Conservation (phyloP, 192 early-diverging fungal species). For the Entomortierella lignicola region DNA sequence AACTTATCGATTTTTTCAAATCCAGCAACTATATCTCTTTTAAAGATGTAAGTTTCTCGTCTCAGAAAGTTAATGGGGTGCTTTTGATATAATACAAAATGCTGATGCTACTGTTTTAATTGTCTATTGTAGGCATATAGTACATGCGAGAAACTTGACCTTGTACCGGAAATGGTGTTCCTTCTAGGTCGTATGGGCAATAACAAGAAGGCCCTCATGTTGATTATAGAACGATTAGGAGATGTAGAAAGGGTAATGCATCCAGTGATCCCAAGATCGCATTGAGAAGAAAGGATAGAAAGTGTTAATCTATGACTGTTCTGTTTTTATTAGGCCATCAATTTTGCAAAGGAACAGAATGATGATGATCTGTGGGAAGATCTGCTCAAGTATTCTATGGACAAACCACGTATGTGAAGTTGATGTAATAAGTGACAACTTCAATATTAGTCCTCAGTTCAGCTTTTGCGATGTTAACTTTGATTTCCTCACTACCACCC, state of each 20-base stretch:
- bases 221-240: conserved; percentile 91
- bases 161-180: conserved; percentile 98
- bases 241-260: conserved; percentile 84
- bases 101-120: no score
- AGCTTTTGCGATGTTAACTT: neutral
- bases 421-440: no score
- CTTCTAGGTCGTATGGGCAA: conserved; percentile 98
- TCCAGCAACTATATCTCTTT: conserved; percentile 81
- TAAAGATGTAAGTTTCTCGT: conserved; percentile 64
- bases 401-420: conserved; percentile 85
- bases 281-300: conserved; percentile 64
- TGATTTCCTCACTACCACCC: neutral
- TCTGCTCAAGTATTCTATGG: conserved; percentile 90
- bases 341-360: conserved; percentile 98
- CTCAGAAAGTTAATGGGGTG: neutral
- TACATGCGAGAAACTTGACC: conserved; percentile 84
- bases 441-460: no score
- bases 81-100: no score
- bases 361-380: conserved; percentile 97
- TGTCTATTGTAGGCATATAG: conserved; percentile 68
- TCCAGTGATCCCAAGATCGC: neutral
- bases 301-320: neutral
- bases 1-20: conserved; percentile 88
- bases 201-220: conserved; percentile 89
- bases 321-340: conserved; percentile 79